Percentiles rank a stretch among this genome's conserved stretches.
Conservation (phyloP, 2,329 filamentous ascomycete species). For the Orbilia brochopaga region DNA sequence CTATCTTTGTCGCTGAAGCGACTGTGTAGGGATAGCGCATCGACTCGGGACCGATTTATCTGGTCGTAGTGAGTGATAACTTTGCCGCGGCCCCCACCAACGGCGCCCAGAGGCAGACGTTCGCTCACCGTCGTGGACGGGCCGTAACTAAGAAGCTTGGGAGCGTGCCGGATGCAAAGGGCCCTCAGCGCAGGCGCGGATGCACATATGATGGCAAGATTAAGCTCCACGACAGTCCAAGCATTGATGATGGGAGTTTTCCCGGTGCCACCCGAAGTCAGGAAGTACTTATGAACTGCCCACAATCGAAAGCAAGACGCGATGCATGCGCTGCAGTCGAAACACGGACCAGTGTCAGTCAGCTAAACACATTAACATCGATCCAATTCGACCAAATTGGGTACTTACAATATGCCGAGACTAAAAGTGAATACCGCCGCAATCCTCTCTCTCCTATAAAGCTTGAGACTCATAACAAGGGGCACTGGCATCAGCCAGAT, state of each 20-base stretch:
- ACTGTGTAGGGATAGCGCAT: not conserved
- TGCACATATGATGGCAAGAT: constrained; percentile 48
- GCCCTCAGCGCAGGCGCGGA: constrained; percentile 44
- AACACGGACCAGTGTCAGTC: not conserved
- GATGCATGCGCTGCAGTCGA: constrained; percentile 32
- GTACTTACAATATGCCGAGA: constrained; percentile 48
- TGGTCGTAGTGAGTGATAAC: constrained; percentile 4
- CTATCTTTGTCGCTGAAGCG: not conserved
- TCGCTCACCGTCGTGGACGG: constrained; percentile 15
- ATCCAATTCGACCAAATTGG: not conserved
- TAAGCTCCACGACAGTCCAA: constrained; percentile 47
- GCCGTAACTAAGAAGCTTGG: constrained; percentile 38
- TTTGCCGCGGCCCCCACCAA: not conserved
- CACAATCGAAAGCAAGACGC: constrained; percentile 40
- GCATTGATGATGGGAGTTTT: constrained; percentile 43
- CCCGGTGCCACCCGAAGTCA: constrained; percentile 30
- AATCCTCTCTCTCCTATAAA: constrained; percentile 41
- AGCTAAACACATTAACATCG: no score
- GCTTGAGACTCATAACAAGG: constrained; percentile 33
- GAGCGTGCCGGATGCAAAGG: constrained; percentile 38
- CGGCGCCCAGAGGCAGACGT: not conserved
- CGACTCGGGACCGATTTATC: not conserved
- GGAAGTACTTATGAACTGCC: constrained; percentile 39
- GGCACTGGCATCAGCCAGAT: constrained; percentile 48
- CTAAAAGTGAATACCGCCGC: constrained; percentile 46